Conservation (phyloP, 495 filamentous ascomycete species). For the Copromyces sp. region DNA sequence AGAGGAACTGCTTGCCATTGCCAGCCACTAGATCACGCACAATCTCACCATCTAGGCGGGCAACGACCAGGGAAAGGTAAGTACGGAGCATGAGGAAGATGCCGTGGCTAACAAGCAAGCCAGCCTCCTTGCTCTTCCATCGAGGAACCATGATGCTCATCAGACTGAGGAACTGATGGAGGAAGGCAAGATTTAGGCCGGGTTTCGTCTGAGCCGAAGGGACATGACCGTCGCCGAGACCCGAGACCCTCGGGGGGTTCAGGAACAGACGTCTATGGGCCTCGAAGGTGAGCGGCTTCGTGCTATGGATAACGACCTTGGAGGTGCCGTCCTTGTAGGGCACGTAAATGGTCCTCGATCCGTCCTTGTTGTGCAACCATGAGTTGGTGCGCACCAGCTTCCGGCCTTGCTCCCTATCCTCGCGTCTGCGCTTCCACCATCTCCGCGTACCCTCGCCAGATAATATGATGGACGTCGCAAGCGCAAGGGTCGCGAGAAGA, state of each 20-base stretch:
- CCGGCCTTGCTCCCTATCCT: constrained; percentile 68
- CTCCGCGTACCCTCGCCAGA: constrained; percentile 63
- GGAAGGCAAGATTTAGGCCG: constrained; percentile 91
- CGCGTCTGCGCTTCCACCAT: constrained; percentile 58
- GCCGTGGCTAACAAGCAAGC: constrained; percentile 75
- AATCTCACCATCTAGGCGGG: constrained; percentile 89
- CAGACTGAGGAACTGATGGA: constrained; percentile 92
- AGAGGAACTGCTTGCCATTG: constrained; percentile 77
- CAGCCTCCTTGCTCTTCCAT: constrained; percentile 91
- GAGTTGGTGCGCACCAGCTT: constrained; percentile 83
- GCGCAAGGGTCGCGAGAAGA: constrained; percentile 61
- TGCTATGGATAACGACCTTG: constrained; percentile 87
- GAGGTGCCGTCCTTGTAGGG: constrained; percentile 79
- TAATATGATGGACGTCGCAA: constrained; percentile 65
- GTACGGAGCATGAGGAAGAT: constrained; percentile 83
- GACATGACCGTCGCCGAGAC: constrained; percentile 64
- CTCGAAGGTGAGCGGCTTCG: constrained; percentile 89
- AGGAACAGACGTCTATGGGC: constrained; percentile 90
- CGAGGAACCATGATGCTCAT: constrained; percentile 95
- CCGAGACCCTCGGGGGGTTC: constrained; percentile 72
- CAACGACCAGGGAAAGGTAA: constrained; percentile 88
- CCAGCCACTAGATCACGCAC: constrained; percentile 92
- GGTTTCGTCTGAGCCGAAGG: constrained; percentile 86
- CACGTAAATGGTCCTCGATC: constrained; percentile 86
- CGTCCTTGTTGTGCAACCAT: constrained; percentile 84